phyloP scores from a whole-genome alignment of 2,329 filamentous ascomycete species.

The Aurifilum marmelostoma region DNA sequence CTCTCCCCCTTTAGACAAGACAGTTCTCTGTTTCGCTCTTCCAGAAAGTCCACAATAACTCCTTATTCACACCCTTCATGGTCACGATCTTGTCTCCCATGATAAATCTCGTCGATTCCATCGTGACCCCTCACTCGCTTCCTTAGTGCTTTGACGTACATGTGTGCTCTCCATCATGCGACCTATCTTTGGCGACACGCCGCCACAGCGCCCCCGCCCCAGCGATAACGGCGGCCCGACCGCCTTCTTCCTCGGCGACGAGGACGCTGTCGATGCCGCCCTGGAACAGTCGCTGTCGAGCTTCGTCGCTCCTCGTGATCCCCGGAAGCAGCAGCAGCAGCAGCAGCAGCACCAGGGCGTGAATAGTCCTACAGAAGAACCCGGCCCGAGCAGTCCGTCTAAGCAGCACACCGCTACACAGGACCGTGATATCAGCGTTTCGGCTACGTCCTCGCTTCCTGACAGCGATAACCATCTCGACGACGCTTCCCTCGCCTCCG shows the following conservation, averaged over 20 bases:
- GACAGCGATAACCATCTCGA: constrained; percentile 22
- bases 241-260: constrained; percentile 50
- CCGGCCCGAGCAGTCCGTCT: constrained; percentile 17
- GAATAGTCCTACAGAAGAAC: constrained; percentile 16
- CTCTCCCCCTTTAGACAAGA: neutral
- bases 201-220: constrained; percentile 44
- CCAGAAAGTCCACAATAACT: neutral
- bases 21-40: neutral
- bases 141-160: constrained; percentile 19
- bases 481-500: constrained; percentile 28
- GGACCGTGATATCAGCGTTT: constrained; percentile 24
- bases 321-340: constrained; percentile 38
- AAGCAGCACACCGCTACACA: constrained; percentile 23
- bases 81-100: constrained; percentile 4
- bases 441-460: constrained; percentile 12
- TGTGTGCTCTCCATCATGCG: constrained; percentile 42
- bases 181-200: constrained; percentile 50
- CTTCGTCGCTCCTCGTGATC: constrained; percentile 39
- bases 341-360: neutral
- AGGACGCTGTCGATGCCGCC: constrained; percentile 50
- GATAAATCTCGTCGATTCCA: constrained; percentile 14
- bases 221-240: constrained; percentile 41
- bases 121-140: constrained; percentile 6
- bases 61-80: too few species aligned
- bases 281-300: constrained; percentile 37